Percentiles rank a stretch among this genome's conserved stretches.
These are phyloP conservation scores for Dentipellis fragilis DNA, from an alignment of 768 basidiomycete genomes.

Conservation along the genomic window DNA sequence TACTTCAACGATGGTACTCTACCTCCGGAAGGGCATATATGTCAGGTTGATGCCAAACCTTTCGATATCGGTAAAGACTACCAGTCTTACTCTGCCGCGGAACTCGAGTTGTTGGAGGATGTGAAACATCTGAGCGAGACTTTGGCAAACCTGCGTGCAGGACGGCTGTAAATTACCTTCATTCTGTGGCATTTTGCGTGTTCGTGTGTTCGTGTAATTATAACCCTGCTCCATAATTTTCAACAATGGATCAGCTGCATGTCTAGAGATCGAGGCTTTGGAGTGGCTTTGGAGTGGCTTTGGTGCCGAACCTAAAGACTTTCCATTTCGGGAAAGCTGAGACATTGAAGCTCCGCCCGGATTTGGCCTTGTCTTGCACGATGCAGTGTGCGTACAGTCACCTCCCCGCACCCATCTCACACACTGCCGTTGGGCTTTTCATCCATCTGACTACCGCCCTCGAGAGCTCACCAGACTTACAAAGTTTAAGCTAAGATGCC, in stretches of 20 bases:
- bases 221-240: too few relatives aligned
- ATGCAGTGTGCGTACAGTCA: not conserved
- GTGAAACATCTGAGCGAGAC: too few relatives aligned
- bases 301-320: too few relatives aligned
- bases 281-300: too few relatives aligned
- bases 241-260: too few relatives aligned
- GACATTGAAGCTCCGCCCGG: conserved; percentile 4
- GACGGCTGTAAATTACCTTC: too few relatives aligned
- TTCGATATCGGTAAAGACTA: not conserved
- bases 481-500: conserved; percentile 5
- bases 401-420: not conserved
- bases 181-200: too few relatives aligned
- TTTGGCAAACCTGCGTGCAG: too few relatives aligned
- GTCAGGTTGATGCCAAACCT: not conserved
- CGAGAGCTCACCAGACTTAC: not conserved
- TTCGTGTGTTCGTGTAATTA: too few relatives aligned
- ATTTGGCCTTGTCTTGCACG: not conserved
- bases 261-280: too few relatives aligned
- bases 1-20: conserved; percentile 21
- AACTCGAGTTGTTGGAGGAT: not conserved
- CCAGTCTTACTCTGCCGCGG: not conserved
- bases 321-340: too few relatives aligned
- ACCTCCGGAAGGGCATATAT: not conserved
- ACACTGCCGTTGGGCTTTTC: not conserved
- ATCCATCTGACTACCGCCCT: not conserved